phyloP scores from a whole-genome alignment of 768 basidiomycete species.

The Leccinum boreale region DNA sequence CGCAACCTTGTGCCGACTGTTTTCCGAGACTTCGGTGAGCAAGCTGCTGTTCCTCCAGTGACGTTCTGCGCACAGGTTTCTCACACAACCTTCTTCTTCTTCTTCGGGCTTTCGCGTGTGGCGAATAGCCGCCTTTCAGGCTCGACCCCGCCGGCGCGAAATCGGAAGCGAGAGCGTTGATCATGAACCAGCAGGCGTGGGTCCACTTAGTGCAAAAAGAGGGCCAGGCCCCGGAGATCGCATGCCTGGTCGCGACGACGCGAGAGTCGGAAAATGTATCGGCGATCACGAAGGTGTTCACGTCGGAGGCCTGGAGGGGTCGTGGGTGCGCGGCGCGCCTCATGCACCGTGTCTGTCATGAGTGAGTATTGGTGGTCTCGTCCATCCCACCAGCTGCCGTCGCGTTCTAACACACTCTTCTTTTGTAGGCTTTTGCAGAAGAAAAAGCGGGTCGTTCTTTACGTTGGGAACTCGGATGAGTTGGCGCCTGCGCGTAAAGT shows the following conservation, averaged over 20 bases:
- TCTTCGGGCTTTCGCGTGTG: neutral
- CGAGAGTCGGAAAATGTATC: constrained; percentile 53
- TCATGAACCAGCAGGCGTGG: constrained; percentile 52
- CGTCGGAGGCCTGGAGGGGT: constrained; percentile 48
- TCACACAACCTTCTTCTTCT: neutral
- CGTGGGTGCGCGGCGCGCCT: constrained; percentile 60
- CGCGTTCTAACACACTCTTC: too few relatives aligned
- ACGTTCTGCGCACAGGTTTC: neutral
- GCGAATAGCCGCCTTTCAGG: constrained; percentile 50
- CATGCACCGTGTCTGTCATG: constrained; percentile 51
- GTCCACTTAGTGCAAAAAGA: constrained; percentile 43
- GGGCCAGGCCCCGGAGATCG: constrained; percentile 38
- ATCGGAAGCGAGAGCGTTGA: constrained; percentile 49
- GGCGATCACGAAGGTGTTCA: constrained; percentile 73
- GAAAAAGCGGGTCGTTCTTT: constrained; percentile 47
- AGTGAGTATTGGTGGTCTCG: constrained; percentile 36
- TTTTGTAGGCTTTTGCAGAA: constrained; percentile 29
- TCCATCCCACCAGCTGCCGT: neutral
- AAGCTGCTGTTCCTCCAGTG: neutral
- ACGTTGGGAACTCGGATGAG: constrained; percentile 45
- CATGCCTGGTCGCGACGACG: constrained; percentile 69
- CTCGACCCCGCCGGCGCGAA: too few relatives aligned
- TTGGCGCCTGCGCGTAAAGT: constrained; percentile 19
- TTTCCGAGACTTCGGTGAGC: constrained; percentile 60
- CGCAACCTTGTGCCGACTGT: constrained; percentile 48